phyloP scores from a whole-genome alignment of 768 basidiomycete genomes.

The Suillus cothurnatus region DNA sequence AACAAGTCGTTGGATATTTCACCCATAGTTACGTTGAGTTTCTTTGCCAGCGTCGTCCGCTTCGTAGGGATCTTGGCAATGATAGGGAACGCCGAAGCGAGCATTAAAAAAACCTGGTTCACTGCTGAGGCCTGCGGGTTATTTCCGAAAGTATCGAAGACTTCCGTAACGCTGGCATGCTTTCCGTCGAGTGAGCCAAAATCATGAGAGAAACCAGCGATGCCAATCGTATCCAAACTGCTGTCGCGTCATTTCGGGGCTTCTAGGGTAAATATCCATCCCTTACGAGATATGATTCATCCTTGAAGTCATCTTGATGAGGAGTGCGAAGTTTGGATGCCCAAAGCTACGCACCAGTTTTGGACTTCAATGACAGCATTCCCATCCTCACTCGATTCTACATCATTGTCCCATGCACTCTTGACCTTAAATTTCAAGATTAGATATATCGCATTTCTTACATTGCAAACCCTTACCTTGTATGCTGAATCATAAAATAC shows the following conservation, averaged over 20 bases:
- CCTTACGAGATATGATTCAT: conserved; percentile 33
- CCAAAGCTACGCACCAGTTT: conserved; percentile 20
- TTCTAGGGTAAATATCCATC: not conserved
- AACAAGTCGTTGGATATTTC: conserved; percentile 43
- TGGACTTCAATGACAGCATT: conserved; percentile 37
- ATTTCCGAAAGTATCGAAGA: conserved; percentile 40
- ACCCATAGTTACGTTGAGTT: conserved; percentile 36
- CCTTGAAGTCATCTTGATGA: conserved; percentile 8
- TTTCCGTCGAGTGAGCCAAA: conserved; percentile 55
- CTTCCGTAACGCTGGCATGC: conserved; percentile 40
- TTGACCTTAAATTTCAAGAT: conserved; percentile 21
- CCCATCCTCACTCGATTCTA: conserved; percentile 14
- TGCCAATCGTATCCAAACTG: conserved; percentile 57
- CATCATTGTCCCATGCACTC: conserved; percentile 26
- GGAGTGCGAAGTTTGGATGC: not conserved
- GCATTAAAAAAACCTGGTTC: conserved; percentile 37
- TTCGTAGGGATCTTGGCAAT: conserved; percentile 37
- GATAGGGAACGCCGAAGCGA: conserved; percentile 38
- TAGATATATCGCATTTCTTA: not conserved
- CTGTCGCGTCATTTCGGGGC: not conserved
- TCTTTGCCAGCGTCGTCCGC: conserved; percentile 30
- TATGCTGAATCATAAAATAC: conserved; percentile 32
- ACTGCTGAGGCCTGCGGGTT: conserved; percentile 21
- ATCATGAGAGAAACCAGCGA: conserved; percentile 59
- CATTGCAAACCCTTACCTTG: conserved; percentile 19